phyloP scores from a whole-genome alignment of 164 flowering plant genomes.

The Amborella trichopoda region DNA sequence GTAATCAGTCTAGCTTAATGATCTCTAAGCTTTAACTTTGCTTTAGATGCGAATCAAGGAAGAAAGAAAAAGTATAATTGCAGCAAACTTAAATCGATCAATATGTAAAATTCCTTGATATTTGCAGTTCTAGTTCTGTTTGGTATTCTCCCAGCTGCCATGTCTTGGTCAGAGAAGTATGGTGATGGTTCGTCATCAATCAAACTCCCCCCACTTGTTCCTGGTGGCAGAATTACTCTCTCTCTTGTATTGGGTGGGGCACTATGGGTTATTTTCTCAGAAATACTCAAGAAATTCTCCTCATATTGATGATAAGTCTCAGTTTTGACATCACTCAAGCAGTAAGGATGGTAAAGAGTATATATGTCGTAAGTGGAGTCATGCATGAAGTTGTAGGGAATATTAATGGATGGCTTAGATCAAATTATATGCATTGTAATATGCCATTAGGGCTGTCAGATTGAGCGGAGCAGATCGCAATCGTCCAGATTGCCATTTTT shows the following conservation, averaged over 20 bases:
- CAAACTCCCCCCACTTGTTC: conserved; percentile 42
- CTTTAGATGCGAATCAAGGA: too few species aligned
- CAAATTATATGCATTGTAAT: neutral
- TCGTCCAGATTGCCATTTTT: too few species aligned
- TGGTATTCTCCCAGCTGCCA: conserved; percentile 92
- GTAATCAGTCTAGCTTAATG: too few species aligned
- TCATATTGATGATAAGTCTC: neutral
- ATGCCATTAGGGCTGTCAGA: neutral
- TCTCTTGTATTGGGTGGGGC: conserved; percentile 60
- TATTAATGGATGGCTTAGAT: neutral
- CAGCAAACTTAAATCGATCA: too few species aligned
- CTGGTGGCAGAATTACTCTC: conserved; percentile 72
- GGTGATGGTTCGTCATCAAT: conserved; percentile 23
- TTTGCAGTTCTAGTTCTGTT: conserved; percentile 86
- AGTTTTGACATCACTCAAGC: neutral
- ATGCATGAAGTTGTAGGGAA: neutral
- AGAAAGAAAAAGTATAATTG: too few species aligned
- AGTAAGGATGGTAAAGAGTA: neutral
- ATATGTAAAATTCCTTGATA: too few species aligned
- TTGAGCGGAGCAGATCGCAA: too few species aligned
- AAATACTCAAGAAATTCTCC: conserved; percentile 37
- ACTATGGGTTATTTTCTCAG: conserved; percentile 48
- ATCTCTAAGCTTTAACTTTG: too few species aligned
- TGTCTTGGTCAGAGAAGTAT: conserved; percentile 91
- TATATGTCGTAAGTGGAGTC: neutral